A percentile compares a stretch with the other conserved stretches of the same genome.
Conservation (phyloP, 2,329 filamentous ascomycete species). For the Penicillium capsulatum region DNA sequence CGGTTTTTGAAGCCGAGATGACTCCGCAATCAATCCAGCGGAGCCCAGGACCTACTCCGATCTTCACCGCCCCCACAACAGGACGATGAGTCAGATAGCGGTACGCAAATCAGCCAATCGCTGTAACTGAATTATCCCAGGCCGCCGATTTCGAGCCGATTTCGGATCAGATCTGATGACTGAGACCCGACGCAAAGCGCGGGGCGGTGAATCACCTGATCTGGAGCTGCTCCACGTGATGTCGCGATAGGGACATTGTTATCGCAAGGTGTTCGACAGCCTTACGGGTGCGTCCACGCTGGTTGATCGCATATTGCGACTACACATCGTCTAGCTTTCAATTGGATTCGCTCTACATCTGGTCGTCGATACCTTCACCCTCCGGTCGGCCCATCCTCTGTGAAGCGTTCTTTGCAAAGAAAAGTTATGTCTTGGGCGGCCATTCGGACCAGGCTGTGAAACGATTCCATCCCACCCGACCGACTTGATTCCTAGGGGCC, state of each 20-base stretch:
- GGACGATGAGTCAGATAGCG: slow-evolving; percentile 7
- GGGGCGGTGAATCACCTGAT: slow-evolving; percentile 9
- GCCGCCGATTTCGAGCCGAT: slow-evolving; percentile 12
- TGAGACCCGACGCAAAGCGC: slow-evolving; percentile 10
- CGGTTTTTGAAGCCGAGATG: slow-evolving; percentile 22
- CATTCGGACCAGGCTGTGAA: no score
- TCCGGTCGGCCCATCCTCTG: no score
- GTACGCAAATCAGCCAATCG: no score
- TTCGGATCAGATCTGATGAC: slow-evolving; percentile 11
- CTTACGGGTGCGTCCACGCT: not conserved
- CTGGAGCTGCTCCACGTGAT: slow-evolving; percentile 4
- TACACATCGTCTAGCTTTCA: no score
- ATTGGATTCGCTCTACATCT: no score
- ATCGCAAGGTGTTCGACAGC: slow-evolving; percentile 5
- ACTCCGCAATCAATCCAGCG: slow-evolving; percentile 22
- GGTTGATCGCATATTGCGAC: slow-evolving; percentile 1
- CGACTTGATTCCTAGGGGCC: no score
- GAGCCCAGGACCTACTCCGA: slow-evolving; percentile 29
- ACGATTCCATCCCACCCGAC: no score
- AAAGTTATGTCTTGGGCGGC: not conserved
- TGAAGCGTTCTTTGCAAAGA: no score
- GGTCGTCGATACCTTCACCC: no score
- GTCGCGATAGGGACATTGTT: slow-evolving; percentile 9
- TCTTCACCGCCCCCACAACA: slow-evolving; percentile 13
- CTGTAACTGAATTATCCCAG: slow-evolving; percentile 9